Evolutionary conservation across 2,329 filamentous ascomycete genomes (phyloP), one percentile per base, ranked within the genome.

Genomic region (Hypoxylon sp.): DNA sequence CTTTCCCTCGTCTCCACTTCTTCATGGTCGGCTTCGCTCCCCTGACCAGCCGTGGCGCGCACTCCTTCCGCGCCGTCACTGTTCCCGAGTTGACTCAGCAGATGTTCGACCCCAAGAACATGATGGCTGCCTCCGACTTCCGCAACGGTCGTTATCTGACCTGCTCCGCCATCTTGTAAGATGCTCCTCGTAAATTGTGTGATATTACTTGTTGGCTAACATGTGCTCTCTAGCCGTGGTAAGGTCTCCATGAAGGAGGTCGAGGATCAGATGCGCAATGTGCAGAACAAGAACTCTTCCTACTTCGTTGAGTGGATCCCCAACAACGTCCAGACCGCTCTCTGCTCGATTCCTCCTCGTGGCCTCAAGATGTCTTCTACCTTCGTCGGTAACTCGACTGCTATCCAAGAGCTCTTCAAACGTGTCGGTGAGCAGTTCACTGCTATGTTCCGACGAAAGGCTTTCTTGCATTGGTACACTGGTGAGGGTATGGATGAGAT

Each of bases 401-500:
- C 95, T 73, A 99, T 99, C 84, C 96, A 99, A 88, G 96, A 99
- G 87, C 92, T 99, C 77, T 99, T 99, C 92, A 98, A 99, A 93
- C 95, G 96, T 89, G 87, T 99, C 76, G 96, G 96, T 80, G 96
- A 99, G 84, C 96, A 99, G 86, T 99, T 99, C 90, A 94, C 91
- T 85, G 96, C 94, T 81, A 99, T 99, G 96, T 99, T 99, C 91
- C 90, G 96, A 86, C 93, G 96, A 85, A 99, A 98, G 92, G 96
- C 96, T 90, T 99, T 99, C 93, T 93, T 99, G 89, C 96, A 98
- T 88, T 99, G 96, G 96, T 99, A 99, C 87, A 99, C 96, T 89
- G 94, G 94, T 80, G 96, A 99, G 89, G 96, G 96, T 86, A 99
- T 99, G 96, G 96, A 99, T 85, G 96, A 99, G 91, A 98, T 99